Evolutionary conservation across 768 basidiomycete genomes (phyloP).

Genomic region (Psilocybe cyanescens): DNA sequence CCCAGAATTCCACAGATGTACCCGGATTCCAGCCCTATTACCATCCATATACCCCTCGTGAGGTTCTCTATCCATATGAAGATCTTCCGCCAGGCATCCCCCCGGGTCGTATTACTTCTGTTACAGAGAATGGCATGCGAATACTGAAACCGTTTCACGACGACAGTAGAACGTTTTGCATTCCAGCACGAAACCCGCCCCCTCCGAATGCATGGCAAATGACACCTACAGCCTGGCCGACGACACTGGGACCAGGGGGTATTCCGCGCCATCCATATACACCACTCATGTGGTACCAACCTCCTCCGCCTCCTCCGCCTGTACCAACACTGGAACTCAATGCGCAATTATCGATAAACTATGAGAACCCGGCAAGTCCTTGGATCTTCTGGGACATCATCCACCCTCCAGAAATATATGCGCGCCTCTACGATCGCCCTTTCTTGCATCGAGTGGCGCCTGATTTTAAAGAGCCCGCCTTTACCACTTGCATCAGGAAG

Average conservation of each 20-base stretch:
- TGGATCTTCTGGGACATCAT: slow-evolving; percentile 47
- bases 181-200: neutral
- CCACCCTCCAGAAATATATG: slow-evolving; percentile 36
- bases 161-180: neutral
- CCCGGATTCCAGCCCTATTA: neutral
- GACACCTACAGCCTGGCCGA: neutral
- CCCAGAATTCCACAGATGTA: neutral
- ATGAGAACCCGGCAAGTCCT: slow-evolving; percentile 38
- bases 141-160: neutral
- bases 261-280: neutral
- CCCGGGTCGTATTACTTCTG: neutral
- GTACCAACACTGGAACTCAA: slow-evolving; percentile 26
- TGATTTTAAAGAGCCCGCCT: slow-evolving; percentile 35
- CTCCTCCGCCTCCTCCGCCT: neutral
- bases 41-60: neutral
- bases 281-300: neutral
- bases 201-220: neutral
- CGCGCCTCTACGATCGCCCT: slow-evolving; percentile 32
- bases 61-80: neutral
- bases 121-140: neutral
- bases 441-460: slow-evolving; percentile 23
- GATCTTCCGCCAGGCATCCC: neutral
- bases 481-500: slow-evolving; percentile 31
- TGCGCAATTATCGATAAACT: slow-evolving; percentile 38
- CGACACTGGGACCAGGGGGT: neutral